Evolutionary conservation across 306 rosid species (phyloP).

Genomic region (Corylus heterophylla): DNA sequence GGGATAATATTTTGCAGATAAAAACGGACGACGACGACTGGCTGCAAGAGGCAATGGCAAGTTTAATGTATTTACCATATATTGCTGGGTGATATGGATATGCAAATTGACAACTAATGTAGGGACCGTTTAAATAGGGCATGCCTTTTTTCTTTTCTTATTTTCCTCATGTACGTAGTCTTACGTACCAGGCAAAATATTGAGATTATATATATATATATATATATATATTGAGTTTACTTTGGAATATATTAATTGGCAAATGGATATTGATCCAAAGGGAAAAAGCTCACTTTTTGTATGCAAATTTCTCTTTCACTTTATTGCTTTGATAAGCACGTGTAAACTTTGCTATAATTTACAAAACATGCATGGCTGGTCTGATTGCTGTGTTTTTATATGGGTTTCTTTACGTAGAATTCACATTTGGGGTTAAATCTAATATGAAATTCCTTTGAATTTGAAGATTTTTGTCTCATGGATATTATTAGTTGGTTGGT

Average conservation of each 20-base stretch:
- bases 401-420: slow-evolving; percentile 34
- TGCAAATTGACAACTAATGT: not conserved
- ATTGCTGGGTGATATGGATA: slow-evolving; percentile 38
- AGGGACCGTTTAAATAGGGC: not conserved
- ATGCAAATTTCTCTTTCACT: slow-evolving; percentile 8
- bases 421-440: slow-evolving; percentile 28
- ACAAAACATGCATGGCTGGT: slow-evolving; percentile 29
- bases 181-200: not conserved
- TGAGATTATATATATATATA: not conserved
- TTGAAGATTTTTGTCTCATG: not conserved
- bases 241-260: no score
- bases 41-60: slow-evolving; percentile 86
- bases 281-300: slow-evolving; percentile 11
- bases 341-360: slow-evolving; percentile 22
- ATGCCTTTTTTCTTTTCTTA: not conserved
- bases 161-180: not conserved
- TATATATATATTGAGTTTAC: not conserved
- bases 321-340: slow-evolving; percentile 37
- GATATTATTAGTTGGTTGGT: not conserved
- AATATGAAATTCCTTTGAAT: not conserved
- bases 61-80: slow-evolving; percentile 58
- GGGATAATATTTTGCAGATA: slow-evolving; percentile 38
- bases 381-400: slow-evolving; percentile 27
- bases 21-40: slow-evolving; percentile 76
- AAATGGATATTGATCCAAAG: not conserved